Conservation (phyloP, 306 rosid genomes). For the Vachellia collinsii region DNA sequence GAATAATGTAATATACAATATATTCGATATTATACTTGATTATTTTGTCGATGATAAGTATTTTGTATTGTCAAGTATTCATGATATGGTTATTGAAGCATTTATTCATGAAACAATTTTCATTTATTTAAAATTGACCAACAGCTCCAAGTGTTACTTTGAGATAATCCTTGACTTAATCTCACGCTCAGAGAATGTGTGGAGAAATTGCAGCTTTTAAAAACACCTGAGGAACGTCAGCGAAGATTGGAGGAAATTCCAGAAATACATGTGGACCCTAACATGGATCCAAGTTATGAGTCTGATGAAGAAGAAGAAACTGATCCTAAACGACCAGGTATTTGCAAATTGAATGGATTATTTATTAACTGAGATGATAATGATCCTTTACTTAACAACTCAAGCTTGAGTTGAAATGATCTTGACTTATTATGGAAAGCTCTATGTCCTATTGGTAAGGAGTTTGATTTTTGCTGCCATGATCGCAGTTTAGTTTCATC, state of each 20-base stretch:
- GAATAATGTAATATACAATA: background rate
- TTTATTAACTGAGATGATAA: background rate
- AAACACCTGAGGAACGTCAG: conserved; percentile 96
- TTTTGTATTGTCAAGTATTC: conserved; percentile 19
- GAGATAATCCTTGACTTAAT: conserved; percentile 63
- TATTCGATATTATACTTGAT: background rate
- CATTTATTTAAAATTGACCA: conserved; percentile 18
- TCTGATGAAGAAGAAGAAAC: conserved; percentile 90
- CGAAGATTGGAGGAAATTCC: conserved; percentile 93
- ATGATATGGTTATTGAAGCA: conserved; percentile 16
- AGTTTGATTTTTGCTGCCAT: background rate
- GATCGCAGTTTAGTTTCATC: background rate
- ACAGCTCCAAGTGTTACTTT: conserved; percentile 1
- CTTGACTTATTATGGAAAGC: background rate
- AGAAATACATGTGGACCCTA: conserved; percentile 89
- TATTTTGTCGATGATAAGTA: conserved; percentile 15
- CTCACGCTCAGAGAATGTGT: conserved; percentile 99
- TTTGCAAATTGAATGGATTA: background rate
- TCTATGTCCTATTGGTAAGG: background rate
- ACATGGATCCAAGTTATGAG: conserved; percentile 95
- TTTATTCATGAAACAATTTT: conserved; percentile 15
- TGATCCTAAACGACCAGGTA: conserved; percentile 73
- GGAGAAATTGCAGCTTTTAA: conserved; percentile 92
- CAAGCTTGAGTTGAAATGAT: background rate
- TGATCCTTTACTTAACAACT: background rate